phyloP scores from a whole-genome alignment of 257 asterid species.

The Jaltomata sinuosa region DNA sequence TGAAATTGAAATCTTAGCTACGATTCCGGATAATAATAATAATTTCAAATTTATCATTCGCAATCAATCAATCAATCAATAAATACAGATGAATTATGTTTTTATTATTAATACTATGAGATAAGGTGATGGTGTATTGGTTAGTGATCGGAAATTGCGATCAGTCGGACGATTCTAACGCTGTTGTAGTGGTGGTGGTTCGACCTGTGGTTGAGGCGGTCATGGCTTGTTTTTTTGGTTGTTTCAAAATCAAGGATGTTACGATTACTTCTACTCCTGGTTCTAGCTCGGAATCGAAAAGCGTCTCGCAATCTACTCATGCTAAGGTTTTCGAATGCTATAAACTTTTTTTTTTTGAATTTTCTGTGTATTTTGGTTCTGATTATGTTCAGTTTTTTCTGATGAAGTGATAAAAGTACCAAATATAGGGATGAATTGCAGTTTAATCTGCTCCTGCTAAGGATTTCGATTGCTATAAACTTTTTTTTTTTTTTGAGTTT shows the following conservation, averaged over 20 bases:
- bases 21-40: too few relatives aligned
- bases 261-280: background rate
- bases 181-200: background rate
- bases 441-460: too few relatives aligned
- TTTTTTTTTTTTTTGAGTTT: too few relatives aligned
- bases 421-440: too few relatives aligned
- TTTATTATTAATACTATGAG: background rate
- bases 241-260: slow-evolving; percentile 42
- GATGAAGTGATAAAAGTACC: background rate
- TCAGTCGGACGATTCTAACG: background rate
- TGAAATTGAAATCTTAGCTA: background rate
- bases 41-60: background rate
- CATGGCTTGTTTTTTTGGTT: slow-evolving; percentile 64
- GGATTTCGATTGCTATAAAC: too few relatives aligned
- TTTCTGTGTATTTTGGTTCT: background rate
- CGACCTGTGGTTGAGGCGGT: slow-evolving; percentile 20
- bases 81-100: background rate
- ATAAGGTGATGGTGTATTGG: background rate
- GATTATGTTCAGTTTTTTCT: background rate
- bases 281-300: background rate
- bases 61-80: background rate
- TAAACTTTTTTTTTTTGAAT: background rate
- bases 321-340: background rate
- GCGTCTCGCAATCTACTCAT: background rate
- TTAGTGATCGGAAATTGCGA: background rate